Evolutionary conservation across 495 filamentous ascomycete genomes (phyloP).

Genomic region (Geopyxis carbonaria): DNA sequence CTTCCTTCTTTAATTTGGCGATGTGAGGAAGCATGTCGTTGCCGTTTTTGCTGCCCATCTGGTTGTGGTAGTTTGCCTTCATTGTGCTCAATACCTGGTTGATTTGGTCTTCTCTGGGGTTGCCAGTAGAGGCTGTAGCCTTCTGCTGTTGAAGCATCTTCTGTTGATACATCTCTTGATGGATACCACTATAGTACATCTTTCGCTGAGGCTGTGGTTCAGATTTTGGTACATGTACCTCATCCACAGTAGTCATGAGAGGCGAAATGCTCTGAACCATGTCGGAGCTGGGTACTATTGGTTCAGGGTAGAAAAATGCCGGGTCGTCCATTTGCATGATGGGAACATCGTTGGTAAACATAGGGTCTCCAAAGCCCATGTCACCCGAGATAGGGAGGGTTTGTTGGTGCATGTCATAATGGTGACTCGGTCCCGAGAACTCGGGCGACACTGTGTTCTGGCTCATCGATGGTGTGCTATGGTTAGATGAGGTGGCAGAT

Average conservation of each 20-base stretch:
- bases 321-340: constrained; percentile 38
- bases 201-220: constrained; percentile 39
- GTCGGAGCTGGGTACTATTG: constrained; percentile 18
- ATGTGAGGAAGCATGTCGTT: constrained; percentile 41
- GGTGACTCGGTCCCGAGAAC: constrained; percentile 66
- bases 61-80: constrained; percentile 34
- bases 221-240: constrained; percentile 41
- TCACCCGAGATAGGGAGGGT: constrained; percentile 58
- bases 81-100: constrained; percentile 24
- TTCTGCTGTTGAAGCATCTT: constrained; percentile 13
- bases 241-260: constrained; percentile 28
- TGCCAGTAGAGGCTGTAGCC: not conserved
- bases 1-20: constrained; percentile 54
- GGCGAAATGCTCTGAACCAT: constrained; percentile 12
- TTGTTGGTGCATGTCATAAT: constrained; percentile 83
- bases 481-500: constrained; percentile 8
- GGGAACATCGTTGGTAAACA: constrained; percentile 44
- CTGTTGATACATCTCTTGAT: constrained; percentile 56
- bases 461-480: constrained; percentile 10
- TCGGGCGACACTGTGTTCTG: constrained; percentile 14
- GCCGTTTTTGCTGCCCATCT: constrained; percentile 28
- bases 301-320: constrained; percentile 30
- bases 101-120: constrained; percentile 21
- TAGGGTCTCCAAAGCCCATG: constrained; percentile 36
- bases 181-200: constrained; percentile 65